A percentile compares a stretch with the other conserved stretches of the same genome.
Conservation (phyloP, 495 filamentous ascomycete genomes). For the Hypoxylon subgilvum region DNA sequence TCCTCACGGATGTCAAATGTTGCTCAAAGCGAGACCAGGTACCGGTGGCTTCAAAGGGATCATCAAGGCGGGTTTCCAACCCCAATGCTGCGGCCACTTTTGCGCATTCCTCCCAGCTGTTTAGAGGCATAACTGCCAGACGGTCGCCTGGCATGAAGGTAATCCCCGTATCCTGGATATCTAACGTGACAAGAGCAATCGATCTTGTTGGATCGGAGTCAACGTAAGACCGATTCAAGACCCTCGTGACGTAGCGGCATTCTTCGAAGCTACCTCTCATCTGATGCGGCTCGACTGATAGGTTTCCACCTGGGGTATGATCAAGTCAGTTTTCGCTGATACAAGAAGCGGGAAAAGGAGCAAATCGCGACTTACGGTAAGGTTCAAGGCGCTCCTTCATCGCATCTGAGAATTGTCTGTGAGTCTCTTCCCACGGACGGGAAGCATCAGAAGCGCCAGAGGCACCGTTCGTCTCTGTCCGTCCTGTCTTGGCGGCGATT, state of each 20-base stretch:
- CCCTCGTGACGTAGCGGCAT: constrained; percentile 53
- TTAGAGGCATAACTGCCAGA: constrained; percentile 58
- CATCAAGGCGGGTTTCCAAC: constrained; percentile 48
- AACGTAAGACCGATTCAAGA: constrained; percentile 50
- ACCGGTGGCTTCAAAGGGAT: constrained; percentile 37
- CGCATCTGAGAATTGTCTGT: constrained; percentile 56
- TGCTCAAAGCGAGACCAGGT: constrained; percentile 54
- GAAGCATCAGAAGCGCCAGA: constrained; percentile 50
- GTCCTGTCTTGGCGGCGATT: constrained; percentile 57
- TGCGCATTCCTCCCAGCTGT: constrained; percentile 55
- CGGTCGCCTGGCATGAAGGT: constrained; percentile 58
- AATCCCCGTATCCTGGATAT: constrained; percentile 54
- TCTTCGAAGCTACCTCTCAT: constrained; percentile 61
- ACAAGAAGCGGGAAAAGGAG: too few relatives aligned
- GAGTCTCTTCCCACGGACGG: constrained; percentile 58
- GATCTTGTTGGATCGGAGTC: constrained; percentile 51
- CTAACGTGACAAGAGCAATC: constrained; percentile 54
- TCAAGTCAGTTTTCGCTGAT: constrained; percentile 3
- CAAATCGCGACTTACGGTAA: constrained; percentile 42
- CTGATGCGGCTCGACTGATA: constrained; percentile 54
- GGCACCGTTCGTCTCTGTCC: constrained; percentile 57
- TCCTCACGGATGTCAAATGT: constrained; percentile 50
- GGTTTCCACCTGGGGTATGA: constrained; percentile 30
- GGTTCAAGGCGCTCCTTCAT: constrained; percentile 61
- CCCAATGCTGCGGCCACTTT: constrained; percentile 56